Percentiles rank a stretch among this genome's conserved stretches.
Conservation (phyloP, 129 eudicot species). For the Gnaphalium uliginosum region DNA sequence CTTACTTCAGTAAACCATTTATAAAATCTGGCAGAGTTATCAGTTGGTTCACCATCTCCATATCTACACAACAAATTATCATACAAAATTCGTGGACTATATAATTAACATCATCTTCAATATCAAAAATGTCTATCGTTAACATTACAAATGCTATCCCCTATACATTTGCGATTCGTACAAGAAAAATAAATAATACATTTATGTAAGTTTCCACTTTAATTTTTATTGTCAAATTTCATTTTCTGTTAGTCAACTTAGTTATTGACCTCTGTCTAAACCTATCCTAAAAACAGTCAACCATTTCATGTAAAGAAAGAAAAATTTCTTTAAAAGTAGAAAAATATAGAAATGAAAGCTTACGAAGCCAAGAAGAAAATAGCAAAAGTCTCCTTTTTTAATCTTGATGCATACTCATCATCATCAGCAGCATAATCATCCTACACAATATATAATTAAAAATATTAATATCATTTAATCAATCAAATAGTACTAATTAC, state of each 20-base stretch:
- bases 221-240: background rate
- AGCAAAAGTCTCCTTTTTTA: constrained; percentile 77
- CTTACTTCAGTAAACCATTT: constrained; percentile 94
- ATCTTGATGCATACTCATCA: constrained; percentile 73
- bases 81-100: constrained; percentile 21
- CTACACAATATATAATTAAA: constrained; percentile 33
- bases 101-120: background rate
- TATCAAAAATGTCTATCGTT: background rate
- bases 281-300: background rate
- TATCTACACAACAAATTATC: constrained; percentile 51
- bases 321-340: background rate
- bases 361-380: constrained; percentile 94
- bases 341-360: constrained; percentile 28
- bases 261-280: background rate
- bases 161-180: too few species aligned
- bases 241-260: background rate
- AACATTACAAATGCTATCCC: background rate
- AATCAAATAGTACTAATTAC: constrained; percentile 5
- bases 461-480: background rate
- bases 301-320: background rate
- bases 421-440: constrained; percentile 98
- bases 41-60: constrained; percentile 99
- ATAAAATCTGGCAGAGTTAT: constrained; percentile 91
- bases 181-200: background rate
- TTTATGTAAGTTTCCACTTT: background rate